Percentiles rank a stretch among this genome's conserved stretches.
Evolutionary conservation across 495 filamentous ascomycete genomes (phyloP).

Genomic region (Talaromyces thailandensis): DNA sequence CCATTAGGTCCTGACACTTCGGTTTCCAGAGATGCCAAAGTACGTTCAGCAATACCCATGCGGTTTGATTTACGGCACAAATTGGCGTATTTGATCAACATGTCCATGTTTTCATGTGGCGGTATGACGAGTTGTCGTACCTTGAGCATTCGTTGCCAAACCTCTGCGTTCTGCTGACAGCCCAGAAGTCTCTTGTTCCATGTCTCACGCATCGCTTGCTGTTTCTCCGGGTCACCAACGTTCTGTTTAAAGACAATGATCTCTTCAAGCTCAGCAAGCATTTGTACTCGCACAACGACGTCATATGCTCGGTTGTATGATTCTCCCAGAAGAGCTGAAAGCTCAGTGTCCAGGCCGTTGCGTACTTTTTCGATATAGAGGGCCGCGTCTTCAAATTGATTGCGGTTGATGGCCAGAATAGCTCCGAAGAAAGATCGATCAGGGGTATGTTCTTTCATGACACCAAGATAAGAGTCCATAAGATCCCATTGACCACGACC

Average conservation of each 20-base stretch:
- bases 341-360: constrained; percentile 87
- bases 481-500: constrained; percentile 92
- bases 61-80: constrained; percentile 92
- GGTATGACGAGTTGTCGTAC: constrained; percentile 84
- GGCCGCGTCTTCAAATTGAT: constrained; percentile 83
- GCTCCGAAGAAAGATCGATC: constrained; percentile 97
- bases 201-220: constrained; percentile 80
- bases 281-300: constrained; percentile 92
- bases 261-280: constrained; percentile 97
- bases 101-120: constrained; percentile 87
- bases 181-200: constrained; percentile 94
- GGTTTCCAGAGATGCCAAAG: constrained; percentile 72
- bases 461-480: constrained; percentile 92
- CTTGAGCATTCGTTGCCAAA: constrained; percentile 97
- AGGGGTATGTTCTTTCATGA: constrained; percentile 87
- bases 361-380: constrained; percentile 82
- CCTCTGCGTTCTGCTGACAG: constrained; percentile 93
- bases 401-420: constrained; percentile 85
- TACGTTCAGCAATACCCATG: constrained; percentile 93
- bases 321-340: constrained; percentile 89
- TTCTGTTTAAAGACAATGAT: constrained; percentile 96
- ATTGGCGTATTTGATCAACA: constrained; percentile 99
- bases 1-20: constrained; percentile 46
- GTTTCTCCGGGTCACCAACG: constrained; percentile 65
- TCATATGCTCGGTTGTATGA: constrained; percentile 95